These are phyloP conservation scores for Veloporphyrellus conicus DNA, from an alignment of 1,284 basidiomycete species.

Conservation along the genomic window DNA sequence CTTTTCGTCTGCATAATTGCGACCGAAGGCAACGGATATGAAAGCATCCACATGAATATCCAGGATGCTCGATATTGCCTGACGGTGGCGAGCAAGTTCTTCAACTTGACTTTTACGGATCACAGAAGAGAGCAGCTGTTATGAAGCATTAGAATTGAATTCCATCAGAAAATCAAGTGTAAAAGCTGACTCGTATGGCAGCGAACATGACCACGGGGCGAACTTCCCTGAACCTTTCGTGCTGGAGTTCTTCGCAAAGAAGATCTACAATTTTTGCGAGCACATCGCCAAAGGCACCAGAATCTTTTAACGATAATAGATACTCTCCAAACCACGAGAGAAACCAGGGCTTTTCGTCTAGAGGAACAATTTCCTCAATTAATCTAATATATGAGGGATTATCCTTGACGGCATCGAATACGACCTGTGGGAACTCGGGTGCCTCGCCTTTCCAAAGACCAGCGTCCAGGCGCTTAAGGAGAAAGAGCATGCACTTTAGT, in stretches of 20 bases:
- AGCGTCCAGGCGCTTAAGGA: constrained; percentile 50
- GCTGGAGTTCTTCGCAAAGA: constrained; percentile 73
- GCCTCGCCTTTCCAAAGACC: constrained; percentile 66
- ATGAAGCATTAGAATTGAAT: constrained; percentile 15
- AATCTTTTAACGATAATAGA: constrained; percentile 50
- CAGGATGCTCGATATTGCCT: constrained; percentile 40
- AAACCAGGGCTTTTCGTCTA: constrained; percentile 42
- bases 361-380: constrained; percentile 39
- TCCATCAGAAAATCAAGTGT: neutral
- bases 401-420: constrained; percentile 80
- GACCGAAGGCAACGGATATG: constrained; percentile 57
- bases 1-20: constrained; percentile 37
- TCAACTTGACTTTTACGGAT: constrained; percentile 35
- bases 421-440: constrained; percentile 64
- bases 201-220: constrained; percentile 57
- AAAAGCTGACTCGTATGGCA: constrained; percentile 55
- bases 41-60: constrained; percentile 59
- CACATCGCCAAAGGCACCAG: constrained; percentile 56
- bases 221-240: constrained; percentile 58
- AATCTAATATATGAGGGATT: constrained; percentile 59
- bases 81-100: constrained; percentile 29
- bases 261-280: constrained; percentile 68
- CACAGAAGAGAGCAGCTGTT: constrained; percentile 27
- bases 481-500: constrained; percentile 54
- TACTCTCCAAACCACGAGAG: constrained; percentile 57